Conservation (phyloP, 2,329 filamentous ascomycete species). For the Eutypa lata region DNA sequence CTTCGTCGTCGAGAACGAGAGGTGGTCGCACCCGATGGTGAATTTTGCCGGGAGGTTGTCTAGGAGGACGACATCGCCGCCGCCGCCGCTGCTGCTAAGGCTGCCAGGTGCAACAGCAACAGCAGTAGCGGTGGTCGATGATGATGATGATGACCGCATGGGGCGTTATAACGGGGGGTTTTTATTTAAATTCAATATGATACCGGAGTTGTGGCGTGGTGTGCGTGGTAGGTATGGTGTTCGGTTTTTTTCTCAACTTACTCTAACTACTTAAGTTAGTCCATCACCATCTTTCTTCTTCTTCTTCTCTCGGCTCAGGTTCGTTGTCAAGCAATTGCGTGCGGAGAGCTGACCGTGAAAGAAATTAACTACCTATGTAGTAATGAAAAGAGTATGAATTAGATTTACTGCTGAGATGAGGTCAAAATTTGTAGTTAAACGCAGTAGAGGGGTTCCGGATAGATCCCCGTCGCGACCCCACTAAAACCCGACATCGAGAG, state of each 20-base stretch:
- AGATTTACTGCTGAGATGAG: too few species aligned
- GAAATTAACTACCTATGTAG: too few species aligned
- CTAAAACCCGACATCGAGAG: not conserved
- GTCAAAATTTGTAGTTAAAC: not conserved
- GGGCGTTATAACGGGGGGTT: not conserved
- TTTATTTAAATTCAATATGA: not conserved
- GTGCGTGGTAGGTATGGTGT: too few species aligned
- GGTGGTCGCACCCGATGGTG: constrained; percentile 51
- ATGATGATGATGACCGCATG: not conserved
- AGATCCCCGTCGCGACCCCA: not conserved
- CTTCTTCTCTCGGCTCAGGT: too few species aligned
- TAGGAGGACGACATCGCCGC: constrained; percentile 51
- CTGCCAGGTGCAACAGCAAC: not conserved
- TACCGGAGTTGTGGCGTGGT: too few species aligned
- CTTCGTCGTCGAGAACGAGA: constrained; percentile 44
- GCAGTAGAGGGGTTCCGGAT: not conserved
- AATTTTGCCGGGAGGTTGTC: constrained; percentile 49
- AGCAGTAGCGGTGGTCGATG: not conserved
- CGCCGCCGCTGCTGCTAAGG: not conserved
- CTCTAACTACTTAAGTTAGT: too few species aligned
- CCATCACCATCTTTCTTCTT: too few species aligned
- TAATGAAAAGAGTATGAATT: too few species aligned
- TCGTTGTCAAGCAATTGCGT: too few species aligned
- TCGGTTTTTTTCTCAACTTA: too few species aligned
- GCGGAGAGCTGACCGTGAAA: too few species aligned